Conservation (phyloP, 2,329 filamentous ascomycete genomes). For the Plectosphaerella sp. region DNA sequence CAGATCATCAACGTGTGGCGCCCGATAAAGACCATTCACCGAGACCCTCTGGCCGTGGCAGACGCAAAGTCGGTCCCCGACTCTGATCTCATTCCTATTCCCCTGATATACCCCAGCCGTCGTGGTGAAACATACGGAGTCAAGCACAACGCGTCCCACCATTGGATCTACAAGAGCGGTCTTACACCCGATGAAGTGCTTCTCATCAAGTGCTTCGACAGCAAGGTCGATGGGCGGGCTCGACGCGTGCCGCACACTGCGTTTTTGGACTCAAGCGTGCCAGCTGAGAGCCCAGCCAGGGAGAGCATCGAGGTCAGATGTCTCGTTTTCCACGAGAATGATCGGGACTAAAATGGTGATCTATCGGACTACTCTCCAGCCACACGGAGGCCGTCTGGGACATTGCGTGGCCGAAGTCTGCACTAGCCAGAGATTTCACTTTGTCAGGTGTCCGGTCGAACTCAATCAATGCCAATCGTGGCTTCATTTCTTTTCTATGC, state of each 20-base stretch:
- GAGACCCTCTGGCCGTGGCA: slow-evolving; percentile 50
- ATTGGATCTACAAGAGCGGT: slow-evolving; percentile 49
- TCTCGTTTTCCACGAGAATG: slow-evolving; percentile 45
- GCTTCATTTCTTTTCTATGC: too few relatives aligned
- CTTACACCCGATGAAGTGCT: slow-evolving; percentile 50
- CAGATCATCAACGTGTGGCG: slow-evolving; percentile 53
- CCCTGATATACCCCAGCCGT: slow-evolving; percentile 46
- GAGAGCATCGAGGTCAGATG: slow-evolving; percentile 57
- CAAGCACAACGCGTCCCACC: slow-evolving; percentile 33
- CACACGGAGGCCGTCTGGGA: too few relatives aligned
- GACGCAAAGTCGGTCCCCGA: slow-evolving; percentile 46
- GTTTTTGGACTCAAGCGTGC: slow-evolving; percentile 41
- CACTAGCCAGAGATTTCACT: too few relatives aligned
- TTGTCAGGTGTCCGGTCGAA: too few relatives aligned
- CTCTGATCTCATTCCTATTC: slow-evolving; percentile 41
- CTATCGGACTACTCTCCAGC: too few relatives aligned
- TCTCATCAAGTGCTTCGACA: slow-evolving; percentile 60
- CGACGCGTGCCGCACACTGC: slow-evolving; percentile 51
- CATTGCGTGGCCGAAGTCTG: too few relatives aligned
- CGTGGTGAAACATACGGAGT: slow-evolving; percentile 45
- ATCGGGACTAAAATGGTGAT: slow-evolving; percentile 19
- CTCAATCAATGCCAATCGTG: too few relatives aligned
- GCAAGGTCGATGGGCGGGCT: slow-evolving; percentile 47
- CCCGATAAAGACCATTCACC: slow-evolving; percentile 43
- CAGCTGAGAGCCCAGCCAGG: slow-evolving; percentile 38